phyloP scores from a whole-genome alignment of 441 rosid species.

The Theobroma grandiflorum region DNA sequence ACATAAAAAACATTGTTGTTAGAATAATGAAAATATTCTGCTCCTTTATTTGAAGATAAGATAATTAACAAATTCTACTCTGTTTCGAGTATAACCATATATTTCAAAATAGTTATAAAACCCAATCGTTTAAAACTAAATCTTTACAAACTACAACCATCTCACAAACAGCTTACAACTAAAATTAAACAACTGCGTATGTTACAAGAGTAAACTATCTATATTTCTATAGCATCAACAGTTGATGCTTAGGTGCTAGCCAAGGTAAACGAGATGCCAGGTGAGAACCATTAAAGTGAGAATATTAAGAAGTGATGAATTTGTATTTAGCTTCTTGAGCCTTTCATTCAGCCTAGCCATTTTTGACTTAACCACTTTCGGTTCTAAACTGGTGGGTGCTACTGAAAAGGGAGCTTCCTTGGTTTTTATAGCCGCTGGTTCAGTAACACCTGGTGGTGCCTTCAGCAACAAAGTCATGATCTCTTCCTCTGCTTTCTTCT shows the following conservation, averaged over 20 bases:
- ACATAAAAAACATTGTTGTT: too few relatives aligned
- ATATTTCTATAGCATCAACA: slow-evolving; percentile 35
- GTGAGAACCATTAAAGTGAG: slow-evolving; percentile 62
- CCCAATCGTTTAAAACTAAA: neutral
- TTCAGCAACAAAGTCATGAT: slow-evolving; percentile 23
- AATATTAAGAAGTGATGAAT: slow-evolving; percentile 68
- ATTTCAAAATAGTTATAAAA: too few relatives aligned
- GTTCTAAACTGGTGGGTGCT: slow-evolving; percentile 26
- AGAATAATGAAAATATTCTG: too few relatives aligned
- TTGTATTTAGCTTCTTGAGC: slow-evolving; percentile 70
- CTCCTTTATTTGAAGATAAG: too few relatives aligned
- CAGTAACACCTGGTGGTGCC: neutral
- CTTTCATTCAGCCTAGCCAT: slow-evolving; percentile 49
- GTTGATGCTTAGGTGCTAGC: slow-evolving; percentile 43
- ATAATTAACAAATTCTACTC: too few relatives aligned
- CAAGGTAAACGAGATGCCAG: slow-evolving; percentile 72
- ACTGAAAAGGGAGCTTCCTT: neutral
- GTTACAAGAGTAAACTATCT: neutral
- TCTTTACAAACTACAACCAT: neutral
- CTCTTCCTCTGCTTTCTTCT: slow-evolving; percentile 75
- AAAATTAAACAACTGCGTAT: neutral
- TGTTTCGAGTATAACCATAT: too few relatives aligned
- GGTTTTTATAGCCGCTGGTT: slow-evolving; percentile 3
- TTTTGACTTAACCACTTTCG: slow-evolving; percentile 40
- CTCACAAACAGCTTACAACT: neutral